A percentile compares a stretch with the other conserved stretches of the same genome.
Evolutionary conservation across 768 basidiomycete species (phyloP).

Genomic region (Sporobolomyces phaffii): DNA sequence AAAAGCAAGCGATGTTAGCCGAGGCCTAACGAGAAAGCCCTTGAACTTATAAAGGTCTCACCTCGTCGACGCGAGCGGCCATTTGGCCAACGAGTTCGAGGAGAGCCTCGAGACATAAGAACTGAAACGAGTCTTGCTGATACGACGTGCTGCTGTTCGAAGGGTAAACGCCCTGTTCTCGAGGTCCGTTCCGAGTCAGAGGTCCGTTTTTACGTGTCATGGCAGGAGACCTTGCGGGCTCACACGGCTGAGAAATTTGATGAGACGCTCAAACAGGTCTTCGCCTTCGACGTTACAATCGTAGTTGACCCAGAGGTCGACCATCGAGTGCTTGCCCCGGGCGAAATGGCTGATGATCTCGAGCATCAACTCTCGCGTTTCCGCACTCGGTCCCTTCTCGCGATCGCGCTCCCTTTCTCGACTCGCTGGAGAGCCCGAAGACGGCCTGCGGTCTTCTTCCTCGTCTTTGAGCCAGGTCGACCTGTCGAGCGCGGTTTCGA

Average conservation of each 20-base stretch:
- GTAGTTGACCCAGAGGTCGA: slow-evolving; percentile 90
- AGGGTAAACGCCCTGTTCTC: slow-evolving; percentile 68
- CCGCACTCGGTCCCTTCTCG: slow-evolving; percentile 60
- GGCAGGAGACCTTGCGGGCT: slow-evolving; percentile 27
- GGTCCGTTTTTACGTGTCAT: neutral
- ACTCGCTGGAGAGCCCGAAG: slow-evolving; percentile 21
- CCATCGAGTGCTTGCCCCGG: slow-evolving; percentile 75
- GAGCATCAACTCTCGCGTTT: slow-evolving; percentile 80
- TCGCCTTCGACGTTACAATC: slow-evolving; percentile 96
- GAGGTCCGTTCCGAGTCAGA: neutral
- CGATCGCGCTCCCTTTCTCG: slow-evolving; percentile 10
- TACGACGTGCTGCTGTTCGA: slow-evolving; percentile 50
- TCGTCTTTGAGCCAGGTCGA: slow-evolving; percentile 38
- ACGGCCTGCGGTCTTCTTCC: slow-evolving; percentile 35
- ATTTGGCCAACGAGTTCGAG: slow-evolving; percentile 82
- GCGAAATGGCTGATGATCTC: slow-evolving; percentile 79
- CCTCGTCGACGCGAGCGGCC: slow-evolving; percentile 58
- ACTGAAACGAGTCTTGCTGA: slow-evolving; percentile 68
- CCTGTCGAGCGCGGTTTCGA: slow-evolving; percentile 38
- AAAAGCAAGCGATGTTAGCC: neutral
- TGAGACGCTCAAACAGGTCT: slow-evolving; percentile 82
- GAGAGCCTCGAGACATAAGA: slow-evolving; percentile 79
- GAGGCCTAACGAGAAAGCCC: too few species aligned
- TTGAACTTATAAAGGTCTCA: too few species aligned
- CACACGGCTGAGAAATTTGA: slow-evolving; percentile 72